Evolutionary conservation across 805 yeast genomes (phyloP), one percentile per base, ranked within the genome.

Genomic region (Naumovozyma dairenensis): DNA sequence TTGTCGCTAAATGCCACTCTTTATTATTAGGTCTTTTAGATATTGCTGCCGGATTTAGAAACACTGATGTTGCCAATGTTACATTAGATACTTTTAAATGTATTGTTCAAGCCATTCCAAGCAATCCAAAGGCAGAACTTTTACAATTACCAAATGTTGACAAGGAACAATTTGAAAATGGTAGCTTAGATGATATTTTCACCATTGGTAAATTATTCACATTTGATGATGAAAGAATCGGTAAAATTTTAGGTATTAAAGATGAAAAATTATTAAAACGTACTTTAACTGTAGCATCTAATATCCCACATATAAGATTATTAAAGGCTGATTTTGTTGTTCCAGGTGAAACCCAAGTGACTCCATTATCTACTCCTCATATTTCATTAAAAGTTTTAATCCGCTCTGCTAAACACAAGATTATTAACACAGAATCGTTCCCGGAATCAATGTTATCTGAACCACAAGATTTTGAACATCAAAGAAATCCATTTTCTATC

Each of bases 81-180:
- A 70, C 83, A 10, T 58, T 74, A 30, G 85, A 79, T 35, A 66
- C 89, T 32, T 73, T 79, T 48, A 78, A 81, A 53, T 69, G 76
- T 31, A 57, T 89, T 24, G 63, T 77, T 21, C 95, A 84, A 60
- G 96, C 93, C 3, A 76, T 84, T 1, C 68, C 63, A 53, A 65
- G 46, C 61, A 72, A 36, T 46, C 66, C 47, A 38, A 66, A 72
- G 45, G 76, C 76, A 36, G 85, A 81, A 55, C 63, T 81, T 34
- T 65, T 81, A 39, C 97, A 92, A 63, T 68, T 89, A 42, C 96
- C 96, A 21, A 74, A 73, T 37, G 83, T 82, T 25, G 67, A 74
- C 39, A 46, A 62, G 10, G 59, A 67, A 15, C 62, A 60, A 16
- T 69, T 74, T 27, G 44, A 45, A 6, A 32, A 28, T 13, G 45